phyloP scores from a whole-genome alignment of 306 rosid species.

The Castanea crenata region DNA sequence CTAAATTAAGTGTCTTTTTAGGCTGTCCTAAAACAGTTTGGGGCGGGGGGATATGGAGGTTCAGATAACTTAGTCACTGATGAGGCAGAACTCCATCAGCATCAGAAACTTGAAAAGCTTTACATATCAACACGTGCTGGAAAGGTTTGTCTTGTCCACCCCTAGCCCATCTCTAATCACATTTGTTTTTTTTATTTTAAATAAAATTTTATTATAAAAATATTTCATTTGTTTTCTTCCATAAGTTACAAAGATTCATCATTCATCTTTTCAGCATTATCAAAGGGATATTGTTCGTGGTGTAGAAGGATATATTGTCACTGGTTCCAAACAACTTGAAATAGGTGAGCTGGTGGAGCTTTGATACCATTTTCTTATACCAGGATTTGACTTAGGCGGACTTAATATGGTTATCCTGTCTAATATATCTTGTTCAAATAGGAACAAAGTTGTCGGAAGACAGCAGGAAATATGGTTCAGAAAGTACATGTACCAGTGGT shows the following conservation, averaged over 20 bases:
- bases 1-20: conserved; percentile 27
- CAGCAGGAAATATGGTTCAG: conserved; percentile 92
- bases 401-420: conserved; percentile 15
- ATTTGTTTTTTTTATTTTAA: not conserved
- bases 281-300: conserved; percentile 99
- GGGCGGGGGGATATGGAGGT: conserved; percentile 96
- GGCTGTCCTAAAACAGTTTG: conserved; percentile 98
- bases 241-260: conserved; percentile 15
- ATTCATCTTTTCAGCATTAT: conserved; percentile 64
- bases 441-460: conserved; percentile 97
- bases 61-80: conserved; percentile 86
- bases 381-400: not conserved
- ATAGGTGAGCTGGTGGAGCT: conserved; percentile 54
- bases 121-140: conserved; percentile 96
- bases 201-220: not conserved
- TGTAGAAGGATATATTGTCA: conserved; percentile 90
- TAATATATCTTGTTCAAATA: conserved; percentile 37
- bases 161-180: conserved; percentile 14
- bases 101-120: conserved; percentile 94
- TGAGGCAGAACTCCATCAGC: conserved; percentile 75
- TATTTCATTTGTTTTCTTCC: not conserved
- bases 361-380: conserved; percentile 1
- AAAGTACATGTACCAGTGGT: conserved; percentile 95
- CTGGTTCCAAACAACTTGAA: conserved; percentile 97
- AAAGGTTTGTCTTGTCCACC: conserved; percentile 60